Percentiles rank a stretch among this genome's conserved stretches.
phyloP scores from a whole-genome alignment of 306 rosid genomes.

The Mimosa pudica region DNA sequence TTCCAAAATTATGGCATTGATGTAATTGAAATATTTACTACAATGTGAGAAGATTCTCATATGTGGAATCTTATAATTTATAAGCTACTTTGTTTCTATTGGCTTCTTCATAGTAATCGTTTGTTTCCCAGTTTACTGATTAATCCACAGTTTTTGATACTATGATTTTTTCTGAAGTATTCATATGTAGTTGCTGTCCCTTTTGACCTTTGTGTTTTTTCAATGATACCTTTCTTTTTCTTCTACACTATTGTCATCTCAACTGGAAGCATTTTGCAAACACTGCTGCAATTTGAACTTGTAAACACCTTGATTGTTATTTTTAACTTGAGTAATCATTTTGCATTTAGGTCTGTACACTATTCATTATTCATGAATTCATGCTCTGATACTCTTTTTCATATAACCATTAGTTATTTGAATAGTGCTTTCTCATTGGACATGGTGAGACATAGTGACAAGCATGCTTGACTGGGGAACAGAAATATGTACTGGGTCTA shows the following conservation, averaged over 20 bases:
- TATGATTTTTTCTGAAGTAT: not conserved
- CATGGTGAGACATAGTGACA: conserved; percentile 23
- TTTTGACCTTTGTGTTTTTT: not conserved
- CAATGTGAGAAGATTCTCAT: conserved; percentile 19
- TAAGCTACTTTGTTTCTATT: not conserved
- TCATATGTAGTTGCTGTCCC: not conserved
- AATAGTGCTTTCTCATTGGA: conserved; percentile 4
- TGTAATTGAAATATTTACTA: conserved; percentile 30
- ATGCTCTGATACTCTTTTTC: not conserved
- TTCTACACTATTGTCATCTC: not conserved
- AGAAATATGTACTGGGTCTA: conserved; percentile 13
- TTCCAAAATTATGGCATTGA: conserved; percentile 18
- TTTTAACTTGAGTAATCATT: not conserved
- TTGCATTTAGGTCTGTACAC: not conserved
- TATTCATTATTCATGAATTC: not conserved
- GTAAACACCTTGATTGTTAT: not conserved
- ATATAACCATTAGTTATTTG: conserved; percentile 21
- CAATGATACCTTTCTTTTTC: not conserved
- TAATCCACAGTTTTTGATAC: not conserved
- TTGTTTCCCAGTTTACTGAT: not conserved
- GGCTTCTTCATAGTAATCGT: conserved; percentile 1
- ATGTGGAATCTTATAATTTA: conserved; percentile 8
- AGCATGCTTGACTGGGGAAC: conserved; percentile 24
- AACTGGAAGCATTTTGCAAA: not conserved
- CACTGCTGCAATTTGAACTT: not conserved